These are phyloP conservation scores for Huiozyma naganishii DNA, from an alignment of 805 yeast genomes.

Conservation along the genomic window DNA sequence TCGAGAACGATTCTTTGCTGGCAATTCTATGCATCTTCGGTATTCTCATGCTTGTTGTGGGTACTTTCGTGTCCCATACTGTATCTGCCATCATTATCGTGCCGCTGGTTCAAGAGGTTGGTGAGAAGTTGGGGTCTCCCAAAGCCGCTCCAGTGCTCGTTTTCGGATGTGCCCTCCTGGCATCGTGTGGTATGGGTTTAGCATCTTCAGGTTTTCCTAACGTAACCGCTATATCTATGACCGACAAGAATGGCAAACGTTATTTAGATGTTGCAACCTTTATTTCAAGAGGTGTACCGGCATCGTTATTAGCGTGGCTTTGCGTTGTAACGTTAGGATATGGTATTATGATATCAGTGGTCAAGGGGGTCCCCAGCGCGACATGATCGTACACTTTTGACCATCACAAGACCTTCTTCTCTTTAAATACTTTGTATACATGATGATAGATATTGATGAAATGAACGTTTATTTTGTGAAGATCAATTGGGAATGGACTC, in stretches of 20 bases:
- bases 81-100: slow-evolving; percentile 90
- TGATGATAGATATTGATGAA: background rate
- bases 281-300: slow-evolving; percentile 84
- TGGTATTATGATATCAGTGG: slow-evolving; percentile 46
- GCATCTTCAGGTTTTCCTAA: slow-evolving; percentile 99
- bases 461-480: background rate
- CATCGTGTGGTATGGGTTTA: slow-evolving; percentile 93
- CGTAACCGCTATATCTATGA: slow-evolving; percentile 91
- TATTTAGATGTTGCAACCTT: slow-evolving; percentile 74
- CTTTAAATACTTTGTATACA: background rate
- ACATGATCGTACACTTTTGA: background rate
- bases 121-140: slow-evolving; percentile 54
- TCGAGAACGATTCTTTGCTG: slow-evolving; percentile 51
- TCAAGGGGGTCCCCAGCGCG: slow-evolving; percentile 10
- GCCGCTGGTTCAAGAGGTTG: slow-evolving; percentile 84
- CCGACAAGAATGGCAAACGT: slow-evolving; percentile 84
- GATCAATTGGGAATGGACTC: background rate
- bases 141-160: slow-evolving; percentile 48
- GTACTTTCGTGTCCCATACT: slow-evolving; percentile 93
- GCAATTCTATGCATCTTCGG: slow-evolving; percentile 78
- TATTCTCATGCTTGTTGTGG: slow-evolving; percentile 67
- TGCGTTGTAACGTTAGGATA: slow-evolving; percentile 74
- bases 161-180: slow-evolving; percentile 46
- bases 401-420: background rate
- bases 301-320: slow-evolving; percentile 63